Conservation (phyloP, 495 filamentous ascomycete species). For the Penicillium robsamsonii region DNA sequence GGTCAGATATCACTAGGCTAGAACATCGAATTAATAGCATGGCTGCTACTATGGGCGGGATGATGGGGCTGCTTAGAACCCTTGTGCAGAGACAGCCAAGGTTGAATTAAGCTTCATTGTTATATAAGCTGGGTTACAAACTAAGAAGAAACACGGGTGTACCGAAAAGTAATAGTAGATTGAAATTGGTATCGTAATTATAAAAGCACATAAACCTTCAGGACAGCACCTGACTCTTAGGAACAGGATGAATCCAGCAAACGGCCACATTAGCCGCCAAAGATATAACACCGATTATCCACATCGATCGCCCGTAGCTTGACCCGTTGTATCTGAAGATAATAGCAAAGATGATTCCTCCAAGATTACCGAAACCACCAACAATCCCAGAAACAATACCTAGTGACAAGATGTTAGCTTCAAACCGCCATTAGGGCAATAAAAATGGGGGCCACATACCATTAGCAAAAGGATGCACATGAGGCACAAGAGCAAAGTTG, state of each 20-base stretch:
- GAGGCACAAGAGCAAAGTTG: slow-evolving; percentile 82
- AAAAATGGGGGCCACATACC: slow-evolving; percentile 38
- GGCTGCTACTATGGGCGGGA: neutral
- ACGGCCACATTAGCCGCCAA: slow-evolving; percentile 65
- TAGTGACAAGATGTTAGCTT: slow-evolving; percentile 20
- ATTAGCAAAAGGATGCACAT: slow-evolving; percentile 75
- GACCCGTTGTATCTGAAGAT: slow-evolving; percentile 75
- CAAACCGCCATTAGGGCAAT: neutral
- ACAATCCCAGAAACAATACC: slow-evolving; percentile 72
- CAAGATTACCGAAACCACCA: slow-evolving; percentile 78
- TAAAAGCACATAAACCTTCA: neutral
- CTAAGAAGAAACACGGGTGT: too few species aligned
- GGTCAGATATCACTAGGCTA: neutral
- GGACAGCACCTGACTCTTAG: slow-evolving; percentile 32
- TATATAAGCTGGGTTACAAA: neutral
- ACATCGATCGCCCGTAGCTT: slow-evolving; percentile 66
- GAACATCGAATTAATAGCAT: neutral
- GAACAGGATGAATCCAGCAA: slow-evolving; percentile 70
- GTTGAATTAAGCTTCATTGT: neutral
- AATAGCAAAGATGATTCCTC: slow-evolving; percentile 81
- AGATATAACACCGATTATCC: slow-evolving; percentile 79
- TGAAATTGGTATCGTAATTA: neutral
- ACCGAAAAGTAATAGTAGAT: neutral
- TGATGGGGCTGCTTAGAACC: neutral
- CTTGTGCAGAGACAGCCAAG: neutral